phyloP scores from a whole-genome alignment of 2,329 filamentous ascomycete species.

The Stachybotrys chlorohalonatus region DNA sequence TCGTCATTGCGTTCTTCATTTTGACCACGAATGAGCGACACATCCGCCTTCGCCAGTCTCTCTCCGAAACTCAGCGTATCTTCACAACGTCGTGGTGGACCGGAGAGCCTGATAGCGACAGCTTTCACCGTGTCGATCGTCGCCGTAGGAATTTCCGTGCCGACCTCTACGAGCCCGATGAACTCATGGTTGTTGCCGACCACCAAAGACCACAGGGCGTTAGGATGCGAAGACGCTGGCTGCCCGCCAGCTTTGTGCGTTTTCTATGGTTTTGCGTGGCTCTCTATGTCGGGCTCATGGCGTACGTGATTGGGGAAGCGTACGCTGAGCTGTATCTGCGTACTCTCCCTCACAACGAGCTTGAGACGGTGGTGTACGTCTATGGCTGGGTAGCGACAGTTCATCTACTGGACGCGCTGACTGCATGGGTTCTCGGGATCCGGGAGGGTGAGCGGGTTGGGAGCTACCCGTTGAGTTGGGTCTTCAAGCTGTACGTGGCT shows the following conservation, averaged over 20 bases:
- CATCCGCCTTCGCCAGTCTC: constrained; percentile 47
- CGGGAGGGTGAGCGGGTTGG: constrained; percentile 58
- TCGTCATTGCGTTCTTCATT: constrained; percentile 56
- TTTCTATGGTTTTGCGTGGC: constrained; percentile 63
- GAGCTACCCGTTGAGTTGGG: constrained; percentile 61
- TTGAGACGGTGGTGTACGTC: constrained; percentile 60
- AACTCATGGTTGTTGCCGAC: constrained; percentile 14
- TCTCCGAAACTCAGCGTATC: constrained; percentile 59
- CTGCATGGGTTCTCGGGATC: constrained; percentile 58
- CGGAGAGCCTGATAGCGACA: constrained; percentile 42
- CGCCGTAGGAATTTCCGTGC: constrained; percentile 26
- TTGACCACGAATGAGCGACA: constrained; percentile 56
- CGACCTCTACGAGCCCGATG: constrained; percentile 29
- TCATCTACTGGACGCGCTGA: constrained; percentile 53
- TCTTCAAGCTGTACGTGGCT: constrained; percentile 54
- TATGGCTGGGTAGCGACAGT: constrained; percentile 63
- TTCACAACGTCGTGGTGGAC: constrained; percentile 60
- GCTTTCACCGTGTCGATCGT: constrained; percentile 33
- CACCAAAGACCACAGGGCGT: constrained; percentile 19
- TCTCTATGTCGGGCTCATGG: constrained; percentile 51
- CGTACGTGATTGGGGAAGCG: constrained; percentile 59
- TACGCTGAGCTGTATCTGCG: constrained; percentile 61
- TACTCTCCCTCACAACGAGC: constrained; percentile 55
- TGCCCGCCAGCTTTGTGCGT: constrained; percentile 57
- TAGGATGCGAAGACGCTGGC: constrained; percentile 42